phyloP scores from a whole-genome alignment of 129 eudicot genomes.

The Centrapalus pauciflorus region DNA sequence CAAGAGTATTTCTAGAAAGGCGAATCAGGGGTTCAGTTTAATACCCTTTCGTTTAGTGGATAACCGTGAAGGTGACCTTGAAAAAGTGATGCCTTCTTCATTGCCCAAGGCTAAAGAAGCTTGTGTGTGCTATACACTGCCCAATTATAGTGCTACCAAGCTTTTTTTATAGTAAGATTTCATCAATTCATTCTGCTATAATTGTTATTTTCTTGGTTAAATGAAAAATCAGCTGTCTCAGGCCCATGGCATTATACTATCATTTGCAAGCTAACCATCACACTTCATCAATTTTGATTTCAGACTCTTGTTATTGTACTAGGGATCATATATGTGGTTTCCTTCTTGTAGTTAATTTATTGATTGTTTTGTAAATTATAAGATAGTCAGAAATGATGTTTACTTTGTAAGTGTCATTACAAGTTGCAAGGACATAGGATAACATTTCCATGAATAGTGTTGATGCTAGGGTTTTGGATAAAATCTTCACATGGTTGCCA shows the following conservation, averaged over 20 bases:
- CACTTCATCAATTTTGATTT: background rate
- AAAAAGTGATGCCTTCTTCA: slow-evolving; percentile 15
- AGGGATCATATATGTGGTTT: background rate
- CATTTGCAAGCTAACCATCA: background rate
- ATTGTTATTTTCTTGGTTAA: background rate
- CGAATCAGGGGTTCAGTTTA: slow-evolving; percentile 59
- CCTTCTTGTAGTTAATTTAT: background rate
- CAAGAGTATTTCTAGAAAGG: slow-evolving; percentile 54
- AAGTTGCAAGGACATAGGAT: background rate
- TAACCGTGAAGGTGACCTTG: slow-evolving; percentile 4
- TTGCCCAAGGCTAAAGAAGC: slow-evolving; percentile 37
- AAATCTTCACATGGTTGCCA: background rate
- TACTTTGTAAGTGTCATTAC: background rate
- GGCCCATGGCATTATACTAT: background rate
- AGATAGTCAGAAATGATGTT: too few relatives aligned
- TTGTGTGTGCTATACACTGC: slow-evolving; percentile 67
- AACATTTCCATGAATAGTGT: background rate
- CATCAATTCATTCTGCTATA: background rate
- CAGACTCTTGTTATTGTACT: background rate
- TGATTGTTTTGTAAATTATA: background rate
- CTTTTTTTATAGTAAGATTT: slow-evolving; percentile 54
- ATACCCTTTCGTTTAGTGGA: slow-evolving; percentile 50
- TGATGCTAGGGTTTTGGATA: slow-evolving; percentile 3
- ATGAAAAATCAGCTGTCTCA: background rate
- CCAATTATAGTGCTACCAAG: slow-evolving; percentile 38